Evolutionary conservation across 108 stramenopile species (phyloP).

Genomic region (Nitzschia palea): DNA sequence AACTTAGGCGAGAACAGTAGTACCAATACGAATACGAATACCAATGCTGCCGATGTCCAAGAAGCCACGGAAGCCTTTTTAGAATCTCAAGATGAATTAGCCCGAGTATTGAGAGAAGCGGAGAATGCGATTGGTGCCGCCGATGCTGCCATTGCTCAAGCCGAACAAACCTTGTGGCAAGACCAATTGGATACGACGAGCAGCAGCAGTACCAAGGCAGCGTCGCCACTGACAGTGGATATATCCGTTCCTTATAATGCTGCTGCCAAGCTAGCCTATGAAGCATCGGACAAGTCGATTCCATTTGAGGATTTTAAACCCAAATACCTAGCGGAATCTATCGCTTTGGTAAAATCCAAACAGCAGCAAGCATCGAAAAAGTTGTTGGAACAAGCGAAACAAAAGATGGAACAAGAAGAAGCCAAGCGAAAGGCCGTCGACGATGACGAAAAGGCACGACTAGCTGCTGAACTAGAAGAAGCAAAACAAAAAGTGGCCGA

Average conservation of each 20-base stretch:
- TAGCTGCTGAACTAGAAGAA: not conserved
- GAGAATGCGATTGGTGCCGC: slow-evolving; percentile 25
- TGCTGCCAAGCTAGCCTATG: slow-evolving; percentile 39
- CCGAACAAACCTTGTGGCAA: slow-evolving; percentile 17
- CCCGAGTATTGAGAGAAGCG: slow-evolving; percentile 15
- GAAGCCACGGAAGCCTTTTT: slow-evolving; percentile 12
- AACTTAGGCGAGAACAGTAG: not conserved
- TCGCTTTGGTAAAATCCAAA: slow-evolving; percentile 35
- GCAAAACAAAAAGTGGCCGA: not conserved
- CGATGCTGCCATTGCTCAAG: slow-evolving; percentile 31
- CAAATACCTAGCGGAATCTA: slow-evolving; percentile 30
- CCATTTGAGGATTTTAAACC: slow-evolving; percentile 36
- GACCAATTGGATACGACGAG: slow-evolving; percentile 19
- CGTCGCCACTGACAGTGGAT: slow-evolving; percentile 28
- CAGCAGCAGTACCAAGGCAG: slow-evolving; percentile 10
- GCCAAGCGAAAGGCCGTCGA: slow-evolving; percentile 1
- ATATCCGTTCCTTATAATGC: slow-evolving; percentile 37
- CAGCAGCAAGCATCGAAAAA: too few relatives aligned
- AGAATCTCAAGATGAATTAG: slow-evolving; percentile 15
- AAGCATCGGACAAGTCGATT: slow-evolving; percentile 30
- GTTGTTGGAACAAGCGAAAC: slow-evolving; percentile 7
- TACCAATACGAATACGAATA: not conserved
- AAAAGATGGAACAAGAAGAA: slow-evolving; percentile 3
- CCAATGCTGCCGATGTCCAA: not conserved
- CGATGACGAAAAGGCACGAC: not conserved